Percentiles rank a stretch among this genome's conserved stretches.
Evolutionary conservation across 192 early-diverging fungal species (phyloP).

Genomic region (Coemansia sp.): DNA sequence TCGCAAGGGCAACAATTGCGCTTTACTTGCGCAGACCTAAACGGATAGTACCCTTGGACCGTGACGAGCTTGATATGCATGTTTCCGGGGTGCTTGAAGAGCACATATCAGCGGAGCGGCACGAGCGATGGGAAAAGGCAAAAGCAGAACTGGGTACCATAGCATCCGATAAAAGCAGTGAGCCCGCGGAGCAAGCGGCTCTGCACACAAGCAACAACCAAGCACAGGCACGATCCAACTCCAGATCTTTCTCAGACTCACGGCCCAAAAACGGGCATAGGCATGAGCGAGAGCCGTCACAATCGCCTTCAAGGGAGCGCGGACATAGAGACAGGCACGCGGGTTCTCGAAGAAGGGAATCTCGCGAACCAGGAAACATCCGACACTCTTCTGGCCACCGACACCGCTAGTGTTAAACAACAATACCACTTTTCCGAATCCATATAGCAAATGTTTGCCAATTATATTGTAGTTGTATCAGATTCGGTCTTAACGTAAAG

Average conservation of each 20-base stretch:
- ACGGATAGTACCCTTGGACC: constrained; percentile 61
- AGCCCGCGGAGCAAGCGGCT: neutral
- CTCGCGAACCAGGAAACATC: neutral
- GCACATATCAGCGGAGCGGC: constrained; percentile 15
- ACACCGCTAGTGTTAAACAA: constrained; percentile 3
- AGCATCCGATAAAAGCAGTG: neutral
- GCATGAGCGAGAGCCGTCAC: neutral
- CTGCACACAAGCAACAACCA: neutral
- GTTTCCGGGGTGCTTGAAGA: constrained; percentile 12
- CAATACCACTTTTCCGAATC: neutral
- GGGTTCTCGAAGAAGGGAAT: neutral
- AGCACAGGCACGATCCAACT: neutral
- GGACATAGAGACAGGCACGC: neutral
- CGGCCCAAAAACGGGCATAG: neutral
- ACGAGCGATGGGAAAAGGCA: constrained; percentile 2
- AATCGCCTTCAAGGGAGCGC: neutral
- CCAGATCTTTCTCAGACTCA: neutral
- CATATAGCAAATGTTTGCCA: neutral
- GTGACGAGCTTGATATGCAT: constrained; percentile 57
- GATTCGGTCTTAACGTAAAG: constrained; percentile 63
- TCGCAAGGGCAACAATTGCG: constrained; percentile 64
- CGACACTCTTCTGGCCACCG: neutral
- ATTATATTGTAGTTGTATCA: neutral
- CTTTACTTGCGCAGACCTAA: constrained; percentile 60
- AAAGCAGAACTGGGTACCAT: neutral